Evolutionary conservation across 257 asterid genomes (phyloP), one percentile per base, ranked within the genome.

Genomic region (Ballota nigra): DNA sequence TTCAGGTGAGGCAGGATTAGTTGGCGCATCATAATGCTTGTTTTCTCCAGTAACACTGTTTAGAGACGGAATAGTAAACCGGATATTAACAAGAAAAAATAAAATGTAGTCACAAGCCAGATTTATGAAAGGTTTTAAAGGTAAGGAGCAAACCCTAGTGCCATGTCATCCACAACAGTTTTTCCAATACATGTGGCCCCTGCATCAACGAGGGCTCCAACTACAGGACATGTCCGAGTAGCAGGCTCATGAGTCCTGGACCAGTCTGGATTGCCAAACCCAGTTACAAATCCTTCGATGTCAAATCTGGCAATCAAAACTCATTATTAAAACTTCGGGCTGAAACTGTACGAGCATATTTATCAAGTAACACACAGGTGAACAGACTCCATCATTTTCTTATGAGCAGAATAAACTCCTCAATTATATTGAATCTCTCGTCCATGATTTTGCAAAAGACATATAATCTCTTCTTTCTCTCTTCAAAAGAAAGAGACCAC

Each of bases 241-340:
- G 98, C 94, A 74, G 90, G 77, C 73, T 78, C 90, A 12, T 92
- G 98, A 43, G 97, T 86, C 73, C 85, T 90, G 16, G 81, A 66
- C 99, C 99, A 95, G 82, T 92, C 98, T 69, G 96, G 94, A 84
- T 88, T 89, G 78, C 99, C 99, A 83, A 95, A 89, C 45, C 99
- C 96, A 68, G 98, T 85, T 40, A 87, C 89, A 82, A 49, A 83
- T 63, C 99, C 98, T 67, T 92, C 85, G 16, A 95, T 75, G 74
- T 92, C 75, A 83, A 88, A 90, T 72, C 99, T 95, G 94, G 53
- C 71, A 71, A 85, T 43, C 70, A 80, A 79, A 64, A 82, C 49
- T 68, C 33, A 38, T 41, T 57, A 22, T 26, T 45, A 33, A 56
- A 47, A 24, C 33, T 47, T 58, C 7, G 8, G 36, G 58, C 63